phyloP scores from a whole-genome alignment of 2,329 filamentous ascomycete genomes.

The Colletotrichum sp. region DNA sequence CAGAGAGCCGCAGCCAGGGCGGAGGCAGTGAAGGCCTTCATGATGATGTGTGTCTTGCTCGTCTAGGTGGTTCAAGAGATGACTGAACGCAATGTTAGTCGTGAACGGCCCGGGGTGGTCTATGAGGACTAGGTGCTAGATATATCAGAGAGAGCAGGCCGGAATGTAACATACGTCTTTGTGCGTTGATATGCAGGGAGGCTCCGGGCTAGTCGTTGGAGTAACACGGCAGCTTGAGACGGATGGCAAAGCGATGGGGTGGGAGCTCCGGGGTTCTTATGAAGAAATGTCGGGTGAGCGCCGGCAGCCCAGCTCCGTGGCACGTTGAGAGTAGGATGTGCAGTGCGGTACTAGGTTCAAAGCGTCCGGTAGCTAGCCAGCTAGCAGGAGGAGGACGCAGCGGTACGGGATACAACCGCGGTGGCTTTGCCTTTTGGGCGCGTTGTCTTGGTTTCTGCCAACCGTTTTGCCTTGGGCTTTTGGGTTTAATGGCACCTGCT shows the following conservation, averaged over 20 bases:
- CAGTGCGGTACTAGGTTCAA: slow-evolving; percentile 13
- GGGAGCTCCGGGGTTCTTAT: slow-evolving; percentile 18
- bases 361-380: neutral
- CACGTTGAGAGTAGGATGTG: neutral
- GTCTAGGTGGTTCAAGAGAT: neutral
- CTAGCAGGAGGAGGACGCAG: neutral
- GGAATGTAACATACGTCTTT: slow-evolving; percentile 1
- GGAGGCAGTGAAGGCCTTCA: slow-evolving; percentile 16
- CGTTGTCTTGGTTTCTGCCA: neutral
- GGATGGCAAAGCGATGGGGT: neutral
- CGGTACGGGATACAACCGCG: neutral
- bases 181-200: neutral
- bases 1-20: slow-evolving; percentile 11
- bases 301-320: slow-evolving; percentile 1
- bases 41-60: neutral
- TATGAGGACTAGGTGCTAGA: neutral
- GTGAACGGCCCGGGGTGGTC: neutral
- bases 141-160: neutral
- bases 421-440: neutral
- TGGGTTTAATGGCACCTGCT: slow-evolving; percentile 5
- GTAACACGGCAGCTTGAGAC: neutral
- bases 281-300: neutral
- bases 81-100: neutral
- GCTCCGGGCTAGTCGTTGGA: neutral
- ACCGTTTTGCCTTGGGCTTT: slow-evolving; percentile 5